Conservation (phyloP, 331 rosid species). For the Malus hybrid region DNA sequence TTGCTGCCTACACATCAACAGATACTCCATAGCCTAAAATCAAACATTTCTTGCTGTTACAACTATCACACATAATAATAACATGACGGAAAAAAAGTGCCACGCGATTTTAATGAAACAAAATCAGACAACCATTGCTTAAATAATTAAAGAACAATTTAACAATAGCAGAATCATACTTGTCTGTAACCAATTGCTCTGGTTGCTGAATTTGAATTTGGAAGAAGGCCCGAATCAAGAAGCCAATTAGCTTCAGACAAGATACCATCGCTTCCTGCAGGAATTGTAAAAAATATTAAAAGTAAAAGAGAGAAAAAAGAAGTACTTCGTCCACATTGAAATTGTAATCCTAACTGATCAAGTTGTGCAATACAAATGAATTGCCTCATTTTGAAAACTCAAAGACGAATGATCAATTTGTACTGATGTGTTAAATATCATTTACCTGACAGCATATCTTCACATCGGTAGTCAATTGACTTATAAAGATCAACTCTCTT, state of each 20-base stretch:
- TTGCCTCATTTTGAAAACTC: neutral
- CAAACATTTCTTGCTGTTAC: slow-evolving; percentile 11
- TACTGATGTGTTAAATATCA: slow-evolving; percentile 5
- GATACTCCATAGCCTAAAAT: slow-evolving; percentile 84
- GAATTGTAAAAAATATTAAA: slow-evolving; percentile 14
- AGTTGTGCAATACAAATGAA: neutral
- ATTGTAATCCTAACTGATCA: neutral
- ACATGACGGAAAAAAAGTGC: neutral
- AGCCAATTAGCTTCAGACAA: slow-evolving; percentile 89
- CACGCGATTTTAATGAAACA: neutral
- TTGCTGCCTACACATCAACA: slow-evolving; percentile 55
- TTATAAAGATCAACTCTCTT: slow-evolving; percentile 68
- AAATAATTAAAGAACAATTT: slow-evolving; percentile 4
- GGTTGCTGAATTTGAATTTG: slow-evolving; percentile 84
- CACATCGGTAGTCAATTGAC: slow-evolving; percentile 74
- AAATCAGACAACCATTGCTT: neutral
- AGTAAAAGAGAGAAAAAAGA: neutral
- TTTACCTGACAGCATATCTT: slow-evolving; percentile 84
- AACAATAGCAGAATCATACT: slow-evolving; percentile 32
- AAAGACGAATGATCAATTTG: slow-evolving; percentile 4
- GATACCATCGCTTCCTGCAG: slow-evolving; percentile 63
- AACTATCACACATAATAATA: neutral
- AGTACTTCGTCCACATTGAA: neutral
- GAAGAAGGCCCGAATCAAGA: slow-evolving; percentile 79
- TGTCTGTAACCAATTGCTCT: slow-evolving; percentile 92